Base-by-base conservation (phyloP, 1,139 yeast genomes). In the Kodamaea derodonti region DNA sequence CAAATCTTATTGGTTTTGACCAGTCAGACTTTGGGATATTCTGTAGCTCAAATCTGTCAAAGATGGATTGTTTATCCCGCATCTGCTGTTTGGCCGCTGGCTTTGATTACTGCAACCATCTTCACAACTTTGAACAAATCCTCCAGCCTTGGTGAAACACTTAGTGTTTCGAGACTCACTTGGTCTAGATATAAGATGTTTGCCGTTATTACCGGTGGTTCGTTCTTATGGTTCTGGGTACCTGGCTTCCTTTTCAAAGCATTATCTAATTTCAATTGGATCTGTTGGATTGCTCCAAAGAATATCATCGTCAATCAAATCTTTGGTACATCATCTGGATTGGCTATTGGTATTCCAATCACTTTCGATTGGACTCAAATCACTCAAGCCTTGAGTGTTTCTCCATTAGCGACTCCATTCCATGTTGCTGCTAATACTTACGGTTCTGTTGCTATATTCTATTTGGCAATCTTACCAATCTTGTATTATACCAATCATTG, bases 321-420 rank as follows among this genome's bases (percentile, higher is more conserved):
- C 17, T 49, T 49, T 30, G 52, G 52, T 2, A 42, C 42, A 9
- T 40, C 30, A 8, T 34, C 40, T 10, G 47, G 47, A 2, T 34
- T 48, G 29, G 43, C 41, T 4, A 36, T 46, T 10, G 49, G 48
- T 4, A 24, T 42, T 16, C 48, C 48, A 5, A 46, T 72, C 22
- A 67, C 80, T 1, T 73, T 77, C 46, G 82, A 77, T 50, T 77
- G 80, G 80, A 66, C 72, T 31, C 74, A 70, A 45, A 54, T 74
- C 24, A 43, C 47, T 24, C 52, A 49, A 22, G 52, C 52, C 3
- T 28, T 45, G 23, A 32, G 43, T 9, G 46, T 43, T 10, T 44
- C 47, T 15, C 56, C 49, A 4, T 47, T 46, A 32, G 50, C 49
- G 26, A 51, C 47, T 14, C 57, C 51, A n/a, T 47, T 35, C 29